phyloP scores from a whole-genome alignment of 1,139 yeast species.

The Zygosaccharomyces sapae region DNA sequence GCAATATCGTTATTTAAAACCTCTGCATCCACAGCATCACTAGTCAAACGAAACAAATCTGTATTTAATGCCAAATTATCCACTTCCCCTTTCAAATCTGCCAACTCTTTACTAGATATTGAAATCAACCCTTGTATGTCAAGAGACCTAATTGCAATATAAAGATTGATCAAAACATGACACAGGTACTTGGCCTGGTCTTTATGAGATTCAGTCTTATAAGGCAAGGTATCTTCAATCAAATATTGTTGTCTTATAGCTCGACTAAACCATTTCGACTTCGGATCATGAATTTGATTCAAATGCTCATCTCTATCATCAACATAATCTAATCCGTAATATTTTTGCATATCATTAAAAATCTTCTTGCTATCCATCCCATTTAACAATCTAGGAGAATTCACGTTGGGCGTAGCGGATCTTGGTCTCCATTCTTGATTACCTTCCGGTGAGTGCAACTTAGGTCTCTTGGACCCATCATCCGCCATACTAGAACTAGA shows the following conservation, averaged over 20 bases:
- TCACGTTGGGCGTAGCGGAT: conserved; percentile 29
- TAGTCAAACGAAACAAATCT: conserved; percentile 39
- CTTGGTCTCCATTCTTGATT: conserved; percentile 20
- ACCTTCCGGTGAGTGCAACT: conserved; percentile 16
- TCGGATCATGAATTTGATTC: conserved; percentile 44
- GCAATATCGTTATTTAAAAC: conserved; percentile 38
- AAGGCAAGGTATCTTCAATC: conserved; percentile 67
- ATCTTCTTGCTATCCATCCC: conserved; percentile 25
- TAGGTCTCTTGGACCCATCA: conserved; percentile 19
- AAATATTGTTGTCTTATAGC: conserved; percentile 50
- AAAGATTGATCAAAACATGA: conserved; percentile 73
- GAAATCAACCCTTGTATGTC: conserved; percentile 73
- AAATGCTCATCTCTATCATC: conserved; percentile 43
- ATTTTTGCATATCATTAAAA: conserved; percentile 40
- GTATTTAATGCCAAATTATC: conserved; percentile 53
- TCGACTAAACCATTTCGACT: conserved; percentile 56
- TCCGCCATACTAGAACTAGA: conserved; percentile 26
- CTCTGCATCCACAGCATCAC: conserved; percentile 33
- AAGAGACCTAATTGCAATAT: conserved; percentile 69
- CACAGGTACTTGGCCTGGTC: conserved; percentile 74
- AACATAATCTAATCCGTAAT: conserved; percentile 59
- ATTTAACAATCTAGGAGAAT: conserved; percentile 17
- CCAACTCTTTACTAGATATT: conserved; percentile 61
- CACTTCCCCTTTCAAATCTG: conserved; percentile 41
- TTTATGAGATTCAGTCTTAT: conserved; percentile 60